A percentile compares a stretch with the other conserved stretches of the same genome.
These are phyloP conservation scores for Blastocystis sp. DNA, from an alignment of 352 stramenopile species.

Conservation along the genomic window DNA sequence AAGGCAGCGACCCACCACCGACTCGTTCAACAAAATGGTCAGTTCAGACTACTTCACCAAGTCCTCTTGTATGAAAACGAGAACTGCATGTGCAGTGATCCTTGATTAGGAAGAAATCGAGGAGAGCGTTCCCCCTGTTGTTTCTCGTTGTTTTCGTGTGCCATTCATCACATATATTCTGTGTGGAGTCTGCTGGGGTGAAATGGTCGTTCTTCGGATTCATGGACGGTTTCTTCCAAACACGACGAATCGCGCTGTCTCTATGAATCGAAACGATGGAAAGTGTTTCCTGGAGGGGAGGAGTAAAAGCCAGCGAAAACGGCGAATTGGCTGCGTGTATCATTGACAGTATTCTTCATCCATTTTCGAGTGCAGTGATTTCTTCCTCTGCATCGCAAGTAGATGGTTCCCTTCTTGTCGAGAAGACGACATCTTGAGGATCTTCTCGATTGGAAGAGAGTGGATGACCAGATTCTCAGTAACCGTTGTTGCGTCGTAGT, in stretches of 20 bases:
- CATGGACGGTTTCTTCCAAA: too few species aligned
- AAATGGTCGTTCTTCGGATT: too few species aligned
- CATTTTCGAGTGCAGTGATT: background rate
- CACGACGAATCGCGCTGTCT: too few species aligned
- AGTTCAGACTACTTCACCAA: background rate
- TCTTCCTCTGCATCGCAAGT: background rate
- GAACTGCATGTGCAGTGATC: background rate
- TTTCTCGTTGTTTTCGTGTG: too few species aligned
- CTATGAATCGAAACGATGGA: too few species aligned
- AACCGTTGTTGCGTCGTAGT: background rate
- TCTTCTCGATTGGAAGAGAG: constrained; percentile 57
- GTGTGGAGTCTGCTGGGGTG: too few species aligned
- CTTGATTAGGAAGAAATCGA: background rate
- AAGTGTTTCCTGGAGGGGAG: background rate
- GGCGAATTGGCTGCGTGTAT: constrained; percentile 6
- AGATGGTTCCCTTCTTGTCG: constrained; percentile 38
- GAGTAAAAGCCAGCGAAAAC: background rate
- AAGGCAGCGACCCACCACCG: background rate
- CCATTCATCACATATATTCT: too few species aligned
- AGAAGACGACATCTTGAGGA: constrained; percentile 22
- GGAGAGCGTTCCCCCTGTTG: too few species aligned
- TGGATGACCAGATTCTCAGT: constrained; percentile 66
- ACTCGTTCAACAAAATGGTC: background rate
- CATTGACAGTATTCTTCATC: background rate
- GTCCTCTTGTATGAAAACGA: background rate